These are phyloP conservation scores for Lentinula novae-zelandiae DNA, from an alignment of 1,284 basidiomycete species.

Conservation along the genomic window DNA sequence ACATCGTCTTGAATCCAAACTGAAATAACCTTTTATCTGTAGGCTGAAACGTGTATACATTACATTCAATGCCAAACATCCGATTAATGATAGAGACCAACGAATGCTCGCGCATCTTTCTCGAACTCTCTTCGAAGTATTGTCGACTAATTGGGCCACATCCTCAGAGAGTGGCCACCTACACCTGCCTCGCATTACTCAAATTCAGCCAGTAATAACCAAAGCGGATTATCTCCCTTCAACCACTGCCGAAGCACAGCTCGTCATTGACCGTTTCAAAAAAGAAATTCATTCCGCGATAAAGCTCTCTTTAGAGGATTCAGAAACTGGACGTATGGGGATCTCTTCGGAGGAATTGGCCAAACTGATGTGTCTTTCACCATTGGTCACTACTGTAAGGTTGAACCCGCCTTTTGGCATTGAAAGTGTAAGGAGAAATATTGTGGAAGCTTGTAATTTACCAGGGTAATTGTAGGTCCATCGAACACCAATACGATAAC, in stretches of 20 bases:
- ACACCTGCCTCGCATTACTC: conserved; percentile 38
- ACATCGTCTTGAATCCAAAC: neutral
- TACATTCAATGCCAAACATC: conserved; percentile 64
- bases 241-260: conserved; percentile 19
- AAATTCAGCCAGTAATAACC: conserved; percentile 65
- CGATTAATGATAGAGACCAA: conserved; percentile 50
- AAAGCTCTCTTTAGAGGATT: neutral
- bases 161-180: conserved; percentile 32
- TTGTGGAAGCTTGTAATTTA: conserved; percentile 50
- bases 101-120: conserved; percentile 59
- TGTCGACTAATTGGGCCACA: conserved; percentile 18
- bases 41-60: conserved; percentile 70
- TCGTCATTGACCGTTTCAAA: conserved; percentile 10
- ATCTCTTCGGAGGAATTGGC: conserved; percentile 18
- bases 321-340: neutral
- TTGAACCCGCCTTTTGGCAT: conserved; percentile 52
- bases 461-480: neutral
- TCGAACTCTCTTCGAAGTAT: conserved; percentile 4
- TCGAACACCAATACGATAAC: neutral
- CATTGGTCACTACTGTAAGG: conserved; percentile 53
- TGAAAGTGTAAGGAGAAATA: conserved; percentile 50
- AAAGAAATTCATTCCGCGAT: neutral
- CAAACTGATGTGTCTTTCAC: conserved; percentile 50
- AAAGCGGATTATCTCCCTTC: conserved; percentile 55
- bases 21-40: neutral